Percentiles rank a stretch among this genome's conserved stretches.
phyloP scores from a whole-genome alignment of 257 asterid genomes.

The Nicotiana paniculata region DNA sequence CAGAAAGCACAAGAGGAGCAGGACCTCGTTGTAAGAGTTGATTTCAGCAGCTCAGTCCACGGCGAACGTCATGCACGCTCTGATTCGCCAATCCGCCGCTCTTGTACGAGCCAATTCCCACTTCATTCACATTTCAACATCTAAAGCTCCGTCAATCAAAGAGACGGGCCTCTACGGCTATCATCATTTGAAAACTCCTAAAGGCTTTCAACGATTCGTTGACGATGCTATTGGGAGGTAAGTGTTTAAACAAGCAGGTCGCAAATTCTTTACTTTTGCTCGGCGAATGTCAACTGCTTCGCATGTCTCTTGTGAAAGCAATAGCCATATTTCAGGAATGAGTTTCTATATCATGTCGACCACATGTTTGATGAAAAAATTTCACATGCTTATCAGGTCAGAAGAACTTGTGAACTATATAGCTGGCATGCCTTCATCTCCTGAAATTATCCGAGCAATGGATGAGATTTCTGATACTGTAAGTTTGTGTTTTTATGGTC shows the following conservation, averaged over 20 bases:
- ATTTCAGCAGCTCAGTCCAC: neutral
- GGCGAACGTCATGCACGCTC: constrained; percentile 37
- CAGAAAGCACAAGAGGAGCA: neutral
- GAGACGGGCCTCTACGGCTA: constrained; percentile 84
- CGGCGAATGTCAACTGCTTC: neutral
- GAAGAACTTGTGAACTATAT: constrained; percentile 65
- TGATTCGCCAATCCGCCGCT: constrained; percentile 31
- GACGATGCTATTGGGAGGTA: constrained; percentile 91
- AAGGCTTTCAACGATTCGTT: constrained; percentile 88
- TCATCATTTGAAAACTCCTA: constrained; percentile 67
- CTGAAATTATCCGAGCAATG: constrained; percentile 69
- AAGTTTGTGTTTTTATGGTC: constrained; percentile 14
- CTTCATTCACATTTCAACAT: constrained; percentile 31
- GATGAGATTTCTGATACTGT: constrained; percentile 93
- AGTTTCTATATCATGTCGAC: neutral
- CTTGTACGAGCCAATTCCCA: constrained; percentile 23
- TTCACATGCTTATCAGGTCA: constrained; percentile 45
- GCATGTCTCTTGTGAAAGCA: neutral
- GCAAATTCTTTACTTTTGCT: neutral
- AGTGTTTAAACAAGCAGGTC: neutral
- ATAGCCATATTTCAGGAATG: neutral
- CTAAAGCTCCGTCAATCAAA: constrained; percentile 32
- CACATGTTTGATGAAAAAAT: neutral
- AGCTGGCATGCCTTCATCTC: constrained; percentile 76
- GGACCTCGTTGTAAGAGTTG: neutral